Base-by-base conservation (phyloP, 2,329 filamentous ascomycete genomes). In the Exophiala mesophila region DNA sequence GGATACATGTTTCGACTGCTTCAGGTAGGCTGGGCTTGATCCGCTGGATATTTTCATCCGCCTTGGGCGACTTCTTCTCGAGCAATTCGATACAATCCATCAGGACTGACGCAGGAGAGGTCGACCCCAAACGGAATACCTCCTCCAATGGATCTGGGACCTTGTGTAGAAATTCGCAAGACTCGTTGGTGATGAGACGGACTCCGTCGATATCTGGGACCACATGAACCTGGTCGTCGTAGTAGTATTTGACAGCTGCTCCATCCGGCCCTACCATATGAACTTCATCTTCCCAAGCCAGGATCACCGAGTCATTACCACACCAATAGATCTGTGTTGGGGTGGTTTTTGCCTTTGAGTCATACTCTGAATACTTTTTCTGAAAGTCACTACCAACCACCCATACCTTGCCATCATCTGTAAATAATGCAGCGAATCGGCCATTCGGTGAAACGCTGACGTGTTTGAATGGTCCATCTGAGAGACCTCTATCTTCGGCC, bases 281-380 rank as follows among this genome's bases (percentile, higher is more conserved):
- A 3, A 98, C 83, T 63, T 98, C 92, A 59, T 98, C 92, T 59
- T 97, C 92, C 92, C 92, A 98, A 0, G 89, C 89, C 56, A 98
- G 80, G 19, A 95, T 79, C 3, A 92, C 85, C 10, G 89, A 88
- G 63, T 97, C 90, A 57, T 92, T 90, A 4, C 92, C 92, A 63
- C 92, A 98, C 92, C 92, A 98, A 57, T 92, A 83, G 48, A 98
- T 76, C 51, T 92, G 87, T 56, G 87, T 84, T 3, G 92, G 92
- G 1, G 83, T 75, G 4, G 88, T 94, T 62, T 83, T 84, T 7
- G 87, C 89, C 54, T 82, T 82, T 1, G 89, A 90, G 57, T 95
- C 82, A 60, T 97, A 90, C 65, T 97, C 89, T 60, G 88, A 90
- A 49, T 95, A 72, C 44, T 89, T 83, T 58, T 85, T 88, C 61